Evolutionary conservation across 352 stramenopile genomes (phyloP).

Genomic region (Pythium volutum): DNA sequence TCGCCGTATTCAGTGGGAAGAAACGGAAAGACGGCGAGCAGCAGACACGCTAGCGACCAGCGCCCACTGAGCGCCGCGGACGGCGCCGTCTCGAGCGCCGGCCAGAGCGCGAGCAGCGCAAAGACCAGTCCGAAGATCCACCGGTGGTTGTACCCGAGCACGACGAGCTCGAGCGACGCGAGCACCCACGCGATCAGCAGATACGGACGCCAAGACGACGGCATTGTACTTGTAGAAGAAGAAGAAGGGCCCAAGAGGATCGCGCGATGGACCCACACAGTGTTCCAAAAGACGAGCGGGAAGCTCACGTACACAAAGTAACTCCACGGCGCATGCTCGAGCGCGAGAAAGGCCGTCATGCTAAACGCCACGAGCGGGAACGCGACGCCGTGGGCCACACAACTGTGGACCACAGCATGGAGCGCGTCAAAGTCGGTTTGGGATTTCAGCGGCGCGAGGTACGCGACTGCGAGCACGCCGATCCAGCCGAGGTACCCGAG

Average conservation of each 20-base stretch:
- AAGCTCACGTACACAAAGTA: constrained; percentile 82
- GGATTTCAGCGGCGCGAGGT: constrained; percentile 43
- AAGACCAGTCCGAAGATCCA: constrained; percentile 70
- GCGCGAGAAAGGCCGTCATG: constrained; percentile 36
- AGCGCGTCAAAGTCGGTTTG: constrained; percentile 23
- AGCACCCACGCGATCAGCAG: constrained; percentile 38
- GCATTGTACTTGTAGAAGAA: background rate
- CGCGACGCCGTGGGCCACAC: background rate
- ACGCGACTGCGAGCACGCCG: constrained; percentile 49
- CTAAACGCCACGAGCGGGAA: constrained; percentile 38
- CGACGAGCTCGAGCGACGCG: constrained; percentile 59
- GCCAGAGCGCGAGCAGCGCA: constrained; percentile 48
- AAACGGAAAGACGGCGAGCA: constrained; percentile 72
- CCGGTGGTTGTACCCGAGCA: constrained; percentile 61
- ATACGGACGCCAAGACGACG: constrained; percentile 17
- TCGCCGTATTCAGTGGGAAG: constrained; percentile 73
- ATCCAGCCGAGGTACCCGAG: constrained; percentile 81
- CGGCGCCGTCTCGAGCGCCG: constrained; percentile 26
- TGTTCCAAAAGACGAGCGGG: constrained; percentile 62
- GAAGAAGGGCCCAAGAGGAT: constrained; percentile 20
- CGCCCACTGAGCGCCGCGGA: background rate
- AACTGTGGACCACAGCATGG: background rate
- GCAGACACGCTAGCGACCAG: constrained; percentile 54
- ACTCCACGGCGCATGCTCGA: constrained; percentile 64
- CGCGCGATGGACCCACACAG: constrained; percentile 41